Evolutionary conservation across 257 asterid genomes (phyloP).

Genomic region (Rhazya stricta): DNA sequence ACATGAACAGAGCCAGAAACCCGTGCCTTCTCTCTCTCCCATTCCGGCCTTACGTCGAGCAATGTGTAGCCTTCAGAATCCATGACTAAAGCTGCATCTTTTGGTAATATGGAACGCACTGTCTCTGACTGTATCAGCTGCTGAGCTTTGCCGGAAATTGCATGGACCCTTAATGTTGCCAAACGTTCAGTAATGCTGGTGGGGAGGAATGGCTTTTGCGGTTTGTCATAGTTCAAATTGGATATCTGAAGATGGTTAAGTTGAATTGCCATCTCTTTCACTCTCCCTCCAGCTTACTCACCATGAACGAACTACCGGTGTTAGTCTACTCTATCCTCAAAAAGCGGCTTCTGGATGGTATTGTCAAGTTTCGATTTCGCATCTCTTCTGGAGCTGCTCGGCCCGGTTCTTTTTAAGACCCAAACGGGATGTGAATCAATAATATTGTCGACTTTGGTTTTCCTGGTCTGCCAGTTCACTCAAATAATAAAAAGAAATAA

Average conservation of each 20-base stretch:
- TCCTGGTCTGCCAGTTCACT: no score
- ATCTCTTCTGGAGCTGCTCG: no score
- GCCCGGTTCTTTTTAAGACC: no score
- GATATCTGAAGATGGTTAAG: constrained; percentile 47
- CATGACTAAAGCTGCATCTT: constrained; percentile 64
- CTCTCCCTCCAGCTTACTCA: not conserved
- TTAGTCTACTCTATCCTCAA: not conserved
- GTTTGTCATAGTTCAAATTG: constrained; percentile 25
- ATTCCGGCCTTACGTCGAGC: constrained; percentile 82
- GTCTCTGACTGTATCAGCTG: constrained; percentile 77
- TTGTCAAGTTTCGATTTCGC: not conserved
- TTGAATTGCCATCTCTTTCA: constrained; percentile 41
- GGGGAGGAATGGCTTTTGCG: constrained; percentile 27
- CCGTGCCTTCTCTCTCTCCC: constrained; percentile 87
- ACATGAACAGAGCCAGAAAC: constrained; percentile 75
- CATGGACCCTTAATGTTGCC: constrained; percentile 29
- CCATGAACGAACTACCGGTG: not conserved
- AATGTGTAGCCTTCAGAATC: constrained; percentile 59
- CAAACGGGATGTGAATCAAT: no score
- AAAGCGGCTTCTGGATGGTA: not conserved
- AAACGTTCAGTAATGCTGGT: constrained; percentile 31
- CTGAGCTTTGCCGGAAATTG: constrained; percentile 50
- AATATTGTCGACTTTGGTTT: no score
- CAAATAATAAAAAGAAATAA: no score
- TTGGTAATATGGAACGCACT: constrained; percentile 56